Evolutionary conservation across 352 stramenopile genomes (phyloP), one percentile per base, ranked within the genome.

Genomic region (Pythium aquatile): DNA sequence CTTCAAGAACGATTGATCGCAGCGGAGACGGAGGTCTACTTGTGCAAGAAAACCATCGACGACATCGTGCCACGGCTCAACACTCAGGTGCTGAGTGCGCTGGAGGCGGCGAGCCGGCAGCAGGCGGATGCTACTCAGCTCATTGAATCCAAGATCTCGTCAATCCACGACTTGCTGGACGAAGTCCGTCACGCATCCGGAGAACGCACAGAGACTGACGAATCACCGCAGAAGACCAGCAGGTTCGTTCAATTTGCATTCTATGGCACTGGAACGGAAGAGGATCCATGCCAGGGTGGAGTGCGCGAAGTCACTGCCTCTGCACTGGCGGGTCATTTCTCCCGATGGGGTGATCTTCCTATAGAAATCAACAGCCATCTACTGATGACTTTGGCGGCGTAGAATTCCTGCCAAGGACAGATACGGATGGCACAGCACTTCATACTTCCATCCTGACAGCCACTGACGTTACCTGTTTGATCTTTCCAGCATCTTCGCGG

Each of bases 401-500:
- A 94, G 85, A 90, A 94, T 89, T 88, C 73, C 82, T 66, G 74
- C 73, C 70, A 88, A 94, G 83, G 85, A 94, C 85, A 94, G 85
- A 93, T 94, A 94, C 85, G 83, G 83, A 88, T 90, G 64, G 76
- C 70, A 93, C 82, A 93, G 33, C 44, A 11, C 47, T 14, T 16
- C 9, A 16, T n/a, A 58, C 26, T 46, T 13, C 8, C 44, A 2
- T 39, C 49, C 24, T 58, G 8, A 24, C 13, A 51, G 9, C 2
- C 13, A 37, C 52, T 59, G 20, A 58, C 44, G 24, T 62, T 4
- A 4, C 47, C 11, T 55, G 24, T 40, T 17, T 29, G 49, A 2
- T 44, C 16, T 39, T 9, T 61, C 3, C 56, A 74, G 67, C 32
- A 74, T 74, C 14, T 69, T 74, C 53, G 26, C 54, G 1, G 63